Percentiles rank a stretch among this genome's conserved stretches.
Evolutionary conservation across 495 filamentous ascomycete species (phyloP).

Genomic region (Diplogelasinospora grovesii): DNA sequence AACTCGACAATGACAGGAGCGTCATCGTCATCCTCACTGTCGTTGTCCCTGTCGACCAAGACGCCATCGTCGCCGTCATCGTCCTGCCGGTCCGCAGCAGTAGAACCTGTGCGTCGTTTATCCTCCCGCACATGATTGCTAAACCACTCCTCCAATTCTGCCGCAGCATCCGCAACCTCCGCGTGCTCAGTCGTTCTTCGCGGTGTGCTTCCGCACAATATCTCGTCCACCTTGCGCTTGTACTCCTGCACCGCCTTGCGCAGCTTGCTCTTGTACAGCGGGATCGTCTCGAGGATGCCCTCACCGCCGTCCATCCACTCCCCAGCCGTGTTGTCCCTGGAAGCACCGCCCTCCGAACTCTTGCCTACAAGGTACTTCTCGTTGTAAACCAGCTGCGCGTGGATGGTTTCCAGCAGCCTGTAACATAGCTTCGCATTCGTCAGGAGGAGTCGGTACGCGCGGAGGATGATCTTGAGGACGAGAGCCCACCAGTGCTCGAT

Average conservation of each 20-base stretch:
- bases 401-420: conserved; percentile 54
- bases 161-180: conserved; percentile 30
- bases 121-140: conserved; percentile 42
- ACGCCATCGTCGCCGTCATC: conserved; percentile 17
- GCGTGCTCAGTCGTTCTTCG: conserved; percentile 29
- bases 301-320: conserved; percentile 2
- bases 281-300: conserved; percentile 46
- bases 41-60: conserved; percentile 62
- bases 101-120: no score
- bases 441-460: conserved; percentile 53
- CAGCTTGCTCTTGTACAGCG: conserved; percentile 27
- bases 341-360: conserved; percentile 22
- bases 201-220: conserved; percentile 23
- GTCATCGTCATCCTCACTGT: conserved; percentile 81
- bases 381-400: conserved; percentile 65
- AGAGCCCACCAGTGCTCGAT: conserved; percentile 84
- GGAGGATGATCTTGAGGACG: conserved; percentile 59
- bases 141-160: conserved; percentile 39
- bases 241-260: conserved; percentile 34
- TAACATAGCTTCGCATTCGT: conserved; percentile 52
- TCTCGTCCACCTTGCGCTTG: conserved; percentile 35
- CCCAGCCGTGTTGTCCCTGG: neutral
- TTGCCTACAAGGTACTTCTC: conserved; percentile 61
- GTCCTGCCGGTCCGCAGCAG: conserved; percentile 19
- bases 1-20: conserved; percentile 76